These are phyloP conservation scores for Macroventuria anomochaeta DNA, from an alignment of 2,329 filamentous ascomycete species.

Conservation along the genomic window DNA sequence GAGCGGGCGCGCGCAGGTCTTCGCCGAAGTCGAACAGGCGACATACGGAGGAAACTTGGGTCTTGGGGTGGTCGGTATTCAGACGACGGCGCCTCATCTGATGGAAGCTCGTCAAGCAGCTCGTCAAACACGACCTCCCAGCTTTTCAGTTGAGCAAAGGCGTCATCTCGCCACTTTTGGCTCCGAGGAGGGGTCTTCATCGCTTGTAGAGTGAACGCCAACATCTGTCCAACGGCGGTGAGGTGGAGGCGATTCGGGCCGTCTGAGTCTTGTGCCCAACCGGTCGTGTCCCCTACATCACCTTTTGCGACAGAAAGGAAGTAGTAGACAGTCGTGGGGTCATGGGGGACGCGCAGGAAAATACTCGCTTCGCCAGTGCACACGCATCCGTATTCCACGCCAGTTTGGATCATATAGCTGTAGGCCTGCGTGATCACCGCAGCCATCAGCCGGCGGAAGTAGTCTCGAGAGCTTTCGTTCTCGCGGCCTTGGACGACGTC, in stretches of 20 bases:
- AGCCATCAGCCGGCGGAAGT: constrained; percentile 49
- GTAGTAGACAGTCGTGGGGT: background rate
- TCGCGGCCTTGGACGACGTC: constrained; percentile 46
- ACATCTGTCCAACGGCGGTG: constrained; percentile 24
- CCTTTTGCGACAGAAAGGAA: background rate
- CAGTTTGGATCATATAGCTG: constrained; percentile 58
- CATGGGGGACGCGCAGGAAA: constrained; percentile 50
- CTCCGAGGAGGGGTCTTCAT: constrained; percentile 12
- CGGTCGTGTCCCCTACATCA: background rate
- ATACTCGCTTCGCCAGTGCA: constrained; percentile 56
- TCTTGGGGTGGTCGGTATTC: background rate
- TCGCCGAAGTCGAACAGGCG: background rate
- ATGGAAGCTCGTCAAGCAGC: constrained; percentile 14
- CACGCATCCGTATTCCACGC: constrained; percentile 54
- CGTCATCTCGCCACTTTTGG: constrained; percentile 14
- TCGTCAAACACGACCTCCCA: constrained; percentile 25
- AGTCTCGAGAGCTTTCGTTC: constrained; percentile 45
- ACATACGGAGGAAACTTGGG: background rate
- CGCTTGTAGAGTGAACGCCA: constrained; percentile 23
- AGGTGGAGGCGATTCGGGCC: constrained; percentile 19
- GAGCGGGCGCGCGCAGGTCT: no score
- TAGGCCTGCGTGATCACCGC: constrained; percentile 58
- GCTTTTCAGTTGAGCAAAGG: constrained; percentile 12
- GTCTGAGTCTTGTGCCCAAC: background rate
- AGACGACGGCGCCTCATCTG: constrained; percentile 27